Evolutionary conservation across 768 basidiomycete genomes (phyloP).

Genomic region (Mycena vitilis): DNA sequence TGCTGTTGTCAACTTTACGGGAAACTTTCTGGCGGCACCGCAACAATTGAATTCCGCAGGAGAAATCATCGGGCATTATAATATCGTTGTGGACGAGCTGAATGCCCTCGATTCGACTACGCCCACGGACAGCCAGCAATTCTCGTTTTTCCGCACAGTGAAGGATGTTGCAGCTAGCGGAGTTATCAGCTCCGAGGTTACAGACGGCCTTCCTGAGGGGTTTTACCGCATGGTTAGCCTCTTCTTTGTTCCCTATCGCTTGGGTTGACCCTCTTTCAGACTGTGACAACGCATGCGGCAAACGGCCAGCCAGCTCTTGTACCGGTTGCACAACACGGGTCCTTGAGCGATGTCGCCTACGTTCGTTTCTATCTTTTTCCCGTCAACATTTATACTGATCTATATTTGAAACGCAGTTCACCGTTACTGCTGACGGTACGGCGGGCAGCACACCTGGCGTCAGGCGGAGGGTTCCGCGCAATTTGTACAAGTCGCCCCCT

Average conservation of each 20-base stretch:
- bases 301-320: constrained; percentile 51
- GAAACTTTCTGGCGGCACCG: constrained; percentile 64
- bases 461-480: constrained; percentile 9
- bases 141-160: constrained; percentile 70
- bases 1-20: constrained; percentile 59
- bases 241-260: too few relatives aligned
- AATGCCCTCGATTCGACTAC: constrained; percentile 59
- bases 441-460: constrained; percentile 10
- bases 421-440: constrained; percentile 37
- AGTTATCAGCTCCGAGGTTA: constrained; percentile 58
- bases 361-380: constrained; percentile 33
- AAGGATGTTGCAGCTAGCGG: constrained; percentile 59
- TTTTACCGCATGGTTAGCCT: constrained; percentile 43
- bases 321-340: constrained; percentile 53
- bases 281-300: constrained; percentile 28
- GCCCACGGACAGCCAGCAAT: constrained; percentile 60
- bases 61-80: constrained; percentile 69
- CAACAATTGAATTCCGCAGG: constrained; percentile 65
- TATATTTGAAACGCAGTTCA: constrained; percentile 35
- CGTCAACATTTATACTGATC: neutral
- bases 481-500: neutral
- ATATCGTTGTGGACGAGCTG: constrained; percentile 70
- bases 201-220: constrained; percentile 61
- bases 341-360: constrained; percentile 54
- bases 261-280: constrained; percentile 20